A percentile compares a stretch with the other conserved stretches of the same genome.
These are phyloP conservation scores for Fusarium citri DNA, from an alignment of 2,329 filamentous ascomycete genomes.

Conservation along the genomic window DNA sequence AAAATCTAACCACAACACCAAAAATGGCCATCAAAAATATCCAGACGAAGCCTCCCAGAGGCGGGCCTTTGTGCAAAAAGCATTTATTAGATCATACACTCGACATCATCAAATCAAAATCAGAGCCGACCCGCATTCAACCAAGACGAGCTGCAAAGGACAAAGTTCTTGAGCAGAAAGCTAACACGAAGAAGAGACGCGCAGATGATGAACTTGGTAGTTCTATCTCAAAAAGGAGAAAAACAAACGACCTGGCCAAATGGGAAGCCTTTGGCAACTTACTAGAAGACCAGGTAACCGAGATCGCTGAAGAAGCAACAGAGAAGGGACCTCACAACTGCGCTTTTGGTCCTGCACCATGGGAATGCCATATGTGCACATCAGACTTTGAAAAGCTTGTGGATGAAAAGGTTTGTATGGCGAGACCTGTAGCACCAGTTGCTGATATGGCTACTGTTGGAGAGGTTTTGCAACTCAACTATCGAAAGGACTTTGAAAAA, in stretches of 20 bases:
- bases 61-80: constrained; percentile 9
- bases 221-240: not conserved
- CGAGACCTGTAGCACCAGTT: not conserved
- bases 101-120: not conserved
- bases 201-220: not conserved
- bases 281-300: not conserved
- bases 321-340: not conserved
- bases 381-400: not conserved
- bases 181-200: not conserved
- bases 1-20: not conserved
- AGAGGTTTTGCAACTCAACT: not conserved
- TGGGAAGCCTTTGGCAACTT: constrained; percentile 4
- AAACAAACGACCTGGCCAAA: not conserved
- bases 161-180: not conserved
- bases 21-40: not conserved
- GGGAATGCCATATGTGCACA: constrained; percentile 17
- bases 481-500: not conserved
- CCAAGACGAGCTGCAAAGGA: constrained; percentile 30
- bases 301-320: not conserved
- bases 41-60: not conserved
- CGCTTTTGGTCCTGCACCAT: constrained; percentile 16
- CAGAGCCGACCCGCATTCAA: constrained; percentile 6
- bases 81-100: constrained; percentile 10
- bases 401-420: not conserved
- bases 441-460: constrained; percentile 5